Percentiles rank a stretch among this genome's conserved stretches.
Conservation (phyloP, 768 basidiomycete genomes). For the Galerina marginata region DNA sequence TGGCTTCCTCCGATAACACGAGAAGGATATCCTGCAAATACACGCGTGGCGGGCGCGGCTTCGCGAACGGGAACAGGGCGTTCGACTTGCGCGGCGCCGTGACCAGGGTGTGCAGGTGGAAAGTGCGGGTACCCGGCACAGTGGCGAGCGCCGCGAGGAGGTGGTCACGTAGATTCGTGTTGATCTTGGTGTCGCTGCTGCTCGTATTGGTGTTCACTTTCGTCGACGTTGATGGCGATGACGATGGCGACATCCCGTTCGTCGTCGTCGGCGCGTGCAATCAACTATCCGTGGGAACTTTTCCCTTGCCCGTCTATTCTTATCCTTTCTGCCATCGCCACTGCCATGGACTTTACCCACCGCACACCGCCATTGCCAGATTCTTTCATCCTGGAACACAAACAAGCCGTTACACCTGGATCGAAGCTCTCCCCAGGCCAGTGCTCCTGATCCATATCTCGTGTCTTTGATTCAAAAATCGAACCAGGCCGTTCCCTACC, state of each 20-base stretch:
- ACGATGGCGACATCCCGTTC: neutral
- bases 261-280: neutral
- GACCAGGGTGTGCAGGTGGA: slow-evolving; percentile 78
- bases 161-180: slow-evolving; percentile 57
- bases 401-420: no score
- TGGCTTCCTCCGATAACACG: slow-evolving; percentile 68
- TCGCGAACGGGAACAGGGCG: slow-evolving; percentile 77
- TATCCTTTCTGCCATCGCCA: no score
- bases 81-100: slow-evolving; percentile 71
- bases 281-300: no score
- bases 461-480: no score
- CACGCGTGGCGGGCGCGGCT: slow-evolving; percentile 60
- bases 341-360: no score
- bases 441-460: no score
- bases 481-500: no score
- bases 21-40: slow-evolving; percentile 81
- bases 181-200: slow-evolving; percentile 14
- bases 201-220: slow-evolving; percentile 1
- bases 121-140: slow-evolving; percentile 70
- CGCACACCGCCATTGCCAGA: no score
- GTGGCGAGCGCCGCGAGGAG: slow-evolving; percentile 60
- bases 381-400: no score
- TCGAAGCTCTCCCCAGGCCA: no score
- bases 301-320: no score
- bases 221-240: neutral